Base-by-base conservation (phyloP, 2,329 filamentous ascomycete species). In the Fusarium praegraminearum region DNA sequence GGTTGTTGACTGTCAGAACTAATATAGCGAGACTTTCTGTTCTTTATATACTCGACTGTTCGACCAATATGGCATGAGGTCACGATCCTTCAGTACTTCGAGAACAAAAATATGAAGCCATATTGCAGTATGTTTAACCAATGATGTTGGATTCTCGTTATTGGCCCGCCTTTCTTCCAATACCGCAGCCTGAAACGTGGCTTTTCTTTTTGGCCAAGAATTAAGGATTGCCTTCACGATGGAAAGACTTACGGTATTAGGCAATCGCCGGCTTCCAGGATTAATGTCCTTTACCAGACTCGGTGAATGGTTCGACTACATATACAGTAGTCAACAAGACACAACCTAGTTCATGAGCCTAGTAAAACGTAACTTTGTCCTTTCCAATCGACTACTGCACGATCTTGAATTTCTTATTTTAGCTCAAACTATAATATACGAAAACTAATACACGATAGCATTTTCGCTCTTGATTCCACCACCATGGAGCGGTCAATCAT, bases 371-470 rank as follows among this genome's bases (percentile, higher is more conserved):
- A 28, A n/a, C 24, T 24, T 3, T 3, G 13, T 43, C 10, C 3
- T 10, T 16, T 26, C 4, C 22, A 18, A 22, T 40, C 5, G 7
- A 1, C 10, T 11, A 11, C 4, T 5, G 5, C 26, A 18, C 4
- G 2, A 4, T 18, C 1, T 18, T 7, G 1, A 2, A 18, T 11
- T 24, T 18, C 5, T 15, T 13, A 9, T 2, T n/a, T 6, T 9
- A 20, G 3, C 12, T 46, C 3, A 8, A 32, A 18, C 7, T 20
- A 3, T 13, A 10, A 20, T 20, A 20, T 10, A 46, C 7, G 18
- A 32, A 20, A 15, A 30, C 7, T 20, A 20, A 4, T 10, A 28
- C 10, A 3, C 24, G 33, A 4, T 30, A 28, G 6, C 3, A 16
- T 5, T 20, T 9, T 9, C 3, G 16, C 4, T 13, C 3, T 3